These are phyloP conservation scores for Gynochthodes officinalis DNA, from an alignment of 257 asterid species.

Conservation along the genomic window DNA sequence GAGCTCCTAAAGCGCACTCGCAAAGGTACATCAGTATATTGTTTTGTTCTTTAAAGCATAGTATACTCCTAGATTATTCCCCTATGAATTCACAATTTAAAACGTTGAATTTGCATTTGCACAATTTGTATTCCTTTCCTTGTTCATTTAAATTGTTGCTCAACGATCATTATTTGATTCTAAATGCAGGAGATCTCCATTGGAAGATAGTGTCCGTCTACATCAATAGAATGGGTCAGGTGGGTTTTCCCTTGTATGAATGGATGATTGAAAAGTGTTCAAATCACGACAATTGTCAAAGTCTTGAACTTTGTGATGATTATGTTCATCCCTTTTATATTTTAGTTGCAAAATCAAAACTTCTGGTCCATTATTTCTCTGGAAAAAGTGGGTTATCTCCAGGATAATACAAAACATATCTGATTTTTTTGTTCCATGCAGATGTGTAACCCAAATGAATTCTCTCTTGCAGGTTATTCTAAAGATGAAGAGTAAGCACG, in stretches of 20 bases:
- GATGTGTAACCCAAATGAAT: not conserved
- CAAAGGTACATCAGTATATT: constrained; percentile 48
- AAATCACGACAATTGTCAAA: not conserved
- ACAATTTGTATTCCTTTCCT: not conserved
- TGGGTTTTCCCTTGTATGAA: constrained; percentile 28
- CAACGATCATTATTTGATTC: not conserved
- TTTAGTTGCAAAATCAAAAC: not conserved
- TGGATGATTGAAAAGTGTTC: constrained; percentile 22
- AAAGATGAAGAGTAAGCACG: constrained; percentile 90
- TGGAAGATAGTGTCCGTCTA: constrained; percentile 96
- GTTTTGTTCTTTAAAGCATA: not conserved
- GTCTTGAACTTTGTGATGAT: not conserved
- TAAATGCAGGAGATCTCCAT: constrained; percentile 86
- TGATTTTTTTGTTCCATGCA: not conserved
- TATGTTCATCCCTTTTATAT: not conserved
- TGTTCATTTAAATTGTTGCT: not conserved
- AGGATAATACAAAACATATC: not conserved
- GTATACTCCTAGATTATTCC: not conserved
- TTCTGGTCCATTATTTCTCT: not conserved
- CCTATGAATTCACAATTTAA: not conserved
- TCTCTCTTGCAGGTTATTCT: constrained; percentile 26
- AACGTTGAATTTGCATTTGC: not conserved
- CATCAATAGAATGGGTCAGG: constrained; percentile 83
- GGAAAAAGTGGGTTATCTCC: not conserved
- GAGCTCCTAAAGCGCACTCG: constrained; percentile 91